Conservation (phyloP, 768 basidiomycete species). For the Serendipita sp. region DNA sequence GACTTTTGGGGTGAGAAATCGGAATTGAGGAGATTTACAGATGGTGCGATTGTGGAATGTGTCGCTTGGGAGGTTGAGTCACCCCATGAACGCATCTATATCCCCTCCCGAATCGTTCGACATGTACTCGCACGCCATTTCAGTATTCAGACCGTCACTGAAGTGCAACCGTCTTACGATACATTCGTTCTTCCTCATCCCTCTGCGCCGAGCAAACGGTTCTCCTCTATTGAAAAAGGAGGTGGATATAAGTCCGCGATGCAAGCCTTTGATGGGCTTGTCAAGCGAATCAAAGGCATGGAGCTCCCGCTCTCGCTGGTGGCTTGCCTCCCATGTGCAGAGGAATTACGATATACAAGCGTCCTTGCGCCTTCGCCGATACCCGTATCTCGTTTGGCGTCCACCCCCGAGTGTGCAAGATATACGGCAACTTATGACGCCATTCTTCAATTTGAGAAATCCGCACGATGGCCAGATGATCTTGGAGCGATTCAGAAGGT, state of each 20-base stretch:
- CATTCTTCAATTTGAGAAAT: conserved; percentile 81
- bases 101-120: conserved; percentile 57
- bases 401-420: conserved; percentile 30
- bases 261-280: conserved; percentile 62
- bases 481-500: conserved; percentile 82
- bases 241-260: conserved; percentile 61
- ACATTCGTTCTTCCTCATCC: conserved; percentile 12
- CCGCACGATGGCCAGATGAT: conserved; percentile 89
- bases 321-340: conserved; percentile 58
- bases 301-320: conserved; percentile 65
- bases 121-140: conserved; percentile 70
- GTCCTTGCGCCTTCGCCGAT: conserved; percentile 68
- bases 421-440: conserved; percentile 58
- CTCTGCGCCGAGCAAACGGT: conserved; percentile 36
- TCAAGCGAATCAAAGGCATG: conserved; percentile 57
- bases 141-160: conserved; percentile 25
- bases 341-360: conserved; percentile 67
- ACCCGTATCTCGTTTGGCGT: conserved; percentile 26
- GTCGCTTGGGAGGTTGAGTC: conserved; percentile 92
- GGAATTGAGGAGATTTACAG: conserved; percentile 88
- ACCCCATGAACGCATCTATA: conserved; percentile 56
- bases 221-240: conserved; percentile 23
- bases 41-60: conserved; percentile 79
- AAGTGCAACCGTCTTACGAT: conserved; percentile 13
- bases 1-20: conserved; percentile 85